Evolutionary conservation across 2,329 filamentous ascomycete genomes (phyloP).

Genomic region (Fusarium setosum): DNA sequence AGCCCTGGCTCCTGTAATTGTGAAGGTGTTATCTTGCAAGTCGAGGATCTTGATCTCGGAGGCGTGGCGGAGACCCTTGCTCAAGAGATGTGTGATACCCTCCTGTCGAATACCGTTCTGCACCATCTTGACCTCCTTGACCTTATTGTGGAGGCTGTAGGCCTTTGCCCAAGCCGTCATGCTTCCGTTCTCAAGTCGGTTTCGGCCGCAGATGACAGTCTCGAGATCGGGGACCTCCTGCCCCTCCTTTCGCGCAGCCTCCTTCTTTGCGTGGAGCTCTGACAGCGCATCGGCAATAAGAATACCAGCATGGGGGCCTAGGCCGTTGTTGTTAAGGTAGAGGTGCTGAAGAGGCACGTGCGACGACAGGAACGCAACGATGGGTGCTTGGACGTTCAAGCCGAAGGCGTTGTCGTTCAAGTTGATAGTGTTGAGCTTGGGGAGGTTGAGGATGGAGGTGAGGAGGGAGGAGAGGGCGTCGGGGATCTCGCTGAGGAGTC

Average conservation of each 20-base stretch:
- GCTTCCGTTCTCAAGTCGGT: slow-evolving; percentile 93
- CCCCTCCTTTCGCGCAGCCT: slow-evolving; percentile 76
- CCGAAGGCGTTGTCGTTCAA: slow-evolving; percentile 99
- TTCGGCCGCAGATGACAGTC: slow-evolving; percentile 97
- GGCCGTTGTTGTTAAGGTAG: slow-evolving; percentile 97
- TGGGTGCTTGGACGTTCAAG: slow-evolving; percentile 90
- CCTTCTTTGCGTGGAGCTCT: slow-evolving; percentile 85
- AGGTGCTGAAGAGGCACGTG: slow-evolving; percentile 94
- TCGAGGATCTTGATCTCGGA: slow-evolving; percentile 80
- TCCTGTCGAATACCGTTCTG: slow-evolving; percentile 98
- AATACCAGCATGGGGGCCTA: slow-evolving; percentile 91
- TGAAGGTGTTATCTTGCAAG: slow-evolving; percentile 98
- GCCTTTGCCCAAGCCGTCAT: slow-evolving; percentile 96
- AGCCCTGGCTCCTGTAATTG: slow-evolving; percentile 79
- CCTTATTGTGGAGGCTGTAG: slow-evolving; percentile 83
- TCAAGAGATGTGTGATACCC: slow-evolving; percentile 85
- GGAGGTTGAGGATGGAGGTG: slow-evolving; percentile 85
- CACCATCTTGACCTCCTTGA: slow-evolving; percentile 94
- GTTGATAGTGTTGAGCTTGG: slow-evolving; percentile 90
- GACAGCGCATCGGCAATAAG: slow-evolving; percentile 89
- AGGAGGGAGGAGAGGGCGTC: slow-evolving; percentile 87
- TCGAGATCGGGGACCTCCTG: slow-evolving; percentile 85
- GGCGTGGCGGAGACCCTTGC: slow-evolving; percentile 80
- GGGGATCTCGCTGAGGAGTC: slow-evolving; percentile 93
- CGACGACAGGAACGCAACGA: slow-evolving; percentile 89